These are phyloP conservation scores for Tilletia caries DNA, from an alignment of 1,284 basidiomycete species.

Conservation along the genomic window DNA sequence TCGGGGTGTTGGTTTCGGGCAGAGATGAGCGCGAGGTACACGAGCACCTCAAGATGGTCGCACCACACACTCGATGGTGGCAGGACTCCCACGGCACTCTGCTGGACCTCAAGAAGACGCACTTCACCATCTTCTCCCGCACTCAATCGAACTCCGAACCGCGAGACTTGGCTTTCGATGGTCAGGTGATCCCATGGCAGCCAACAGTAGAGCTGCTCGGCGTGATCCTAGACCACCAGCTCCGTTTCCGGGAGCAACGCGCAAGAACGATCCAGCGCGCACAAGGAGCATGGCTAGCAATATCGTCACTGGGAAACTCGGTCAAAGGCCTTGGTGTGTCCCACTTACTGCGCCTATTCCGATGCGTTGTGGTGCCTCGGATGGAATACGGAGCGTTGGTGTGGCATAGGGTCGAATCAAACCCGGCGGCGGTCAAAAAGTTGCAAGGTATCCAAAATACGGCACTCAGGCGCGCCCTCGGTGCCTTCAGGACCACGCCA, in stretches of 20 bases:
- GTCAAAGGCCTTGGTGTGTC: not conserved
- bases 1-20: not conserved
- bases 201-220: not conserved
- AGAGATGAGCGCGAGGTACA: not conserved
- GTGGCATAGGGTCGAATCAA: not conserved
- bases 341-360: not conserved
- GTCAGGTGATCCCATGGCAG: not conserved
- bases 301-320: not conserved
- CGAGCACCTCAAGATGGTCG: not conserved
- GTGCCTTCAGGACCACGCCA: not conserved
- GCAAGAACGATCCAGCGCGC: not conserved
- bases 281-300: not conserved
- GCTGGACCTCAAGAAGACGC: not conserved
- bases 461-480: not conserved
- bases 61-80: not conserved
- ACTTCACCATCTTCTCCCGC: not conserved
- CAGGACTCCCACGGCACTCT: not conserved
- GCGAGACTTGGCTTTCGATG: not conserved
- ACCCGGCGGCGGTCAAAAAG: not conserved
- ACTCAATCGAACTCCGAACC: not conserved
- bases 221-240: not conserved
- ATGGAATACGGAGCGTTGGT: not conserved
- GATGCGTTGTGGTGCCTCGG: not conserved
- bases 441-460: not conserved
- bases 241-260: not conserved